Percentiles rank a stretch among this genome's conserved stretches.
phyloP scores from a whole-genome alignment of 2,329 filamentous ascomycete species.

The Calonectria pseudoreteaudii region DNA sequence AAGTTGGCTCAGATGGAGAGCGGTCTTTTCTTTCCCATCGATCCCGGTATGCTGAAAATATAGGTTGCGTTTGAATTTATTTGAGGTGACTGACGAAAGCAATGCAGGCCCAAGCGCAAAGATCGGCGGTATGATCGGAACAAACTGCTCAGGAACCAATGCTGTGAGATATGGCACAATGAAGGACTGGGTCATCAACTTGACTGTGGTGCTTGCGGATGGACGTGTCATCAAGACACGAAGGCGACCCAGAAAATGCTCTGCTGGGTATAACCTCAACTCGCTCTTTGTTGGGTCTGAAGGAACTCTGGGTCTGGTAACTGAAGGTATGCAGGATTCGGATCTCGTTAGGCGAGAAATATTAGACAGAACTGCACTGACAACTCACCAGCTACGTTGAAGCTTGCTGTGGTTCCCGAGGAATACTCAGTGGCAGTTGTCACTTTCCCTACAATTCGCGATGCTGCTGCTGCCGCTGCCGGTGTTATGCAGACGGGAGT shows the following conservation, averaged over 20 bases:
- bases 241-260: constrained; percentile 81
- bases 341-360: not conserved
- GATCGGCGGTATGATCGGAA: constrained; percentile 87
- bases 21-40: constrained; percentile 90
- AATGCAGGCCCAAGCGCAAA: constrained; percentile 70
- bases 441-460: constrained; percentile 80
- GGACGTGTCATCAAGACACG: constrained; percentile 84
- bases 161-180: constrained; percentile 86
- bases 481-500: constrained; percentile 81
- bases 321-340: constrained; percentile 64
- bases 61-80: not conserved
- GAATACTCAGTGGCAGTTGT: constrained; percentile 84
- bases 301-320: constrained; percentile 84
- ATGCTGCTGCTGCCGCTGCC: constrained; percentile 80
- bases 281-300: constrained; percentile 84
- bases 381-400: constrained; percentile 71
- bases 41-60: constrained; percentile 71
- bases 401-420: constrained; percentile 81
- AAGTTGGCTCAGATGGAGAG: constrained; percentile 74
- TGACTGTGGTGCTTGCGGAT: constrained; percentile 84
- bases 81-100: constrained; percentile 3
- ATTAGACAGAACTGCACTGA: not conserved
- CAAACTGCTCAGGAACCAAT: constrained; percentile 82
- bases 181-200: constrained; percentile 88
- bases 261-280: constrained; percentile 87